Evolutionary conservation across 306 rosid genomes (phyloP), one percentile per base, ranked within the genome.

Genomic region (Luffa acutangula): DNA sequence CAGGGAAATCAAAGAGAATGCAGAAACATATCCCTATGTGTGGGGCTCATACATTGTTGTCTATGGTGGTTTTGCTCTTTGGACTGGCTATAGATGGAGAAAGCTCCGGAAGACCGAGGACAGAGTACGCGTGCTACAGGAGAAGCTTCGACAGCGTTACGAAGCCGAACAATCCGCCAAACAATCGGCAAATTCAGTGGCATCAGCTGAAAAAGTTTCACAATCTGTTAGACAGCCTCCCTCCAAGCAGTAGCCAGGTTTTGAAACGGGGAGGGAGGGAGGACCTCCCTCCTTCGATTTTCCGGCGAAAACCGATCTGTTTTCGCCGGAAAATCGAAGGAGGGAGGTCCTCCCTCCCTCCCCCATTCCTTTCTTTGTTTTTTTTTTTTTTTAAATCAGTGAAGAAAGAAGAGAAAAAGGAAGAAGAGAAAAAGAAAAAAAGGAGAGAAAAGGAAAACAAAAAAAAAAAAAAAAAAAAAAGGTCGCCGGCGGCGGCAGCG

Each of bases 1-100:
- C 80, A 81, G 65, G 76, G 80, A 84, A 84, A 78, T 84, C 72
- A 93, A 82, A 85, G 96, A 92, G 81, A 83, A 92, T 64, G 96
- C 91, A 17, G 90, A 89, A 85, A 80, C 89, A 49, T 93, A 92
- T 81, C 96, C 94, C 33, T 93, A 93, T 46, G 97, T 93, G 25
- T 93, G 97, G 98, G 93, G 79, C 77, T 93, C 97, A 36, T 93
- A 91, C 79, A 84, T 86, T 84, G 84, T 90, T 75, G 97, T 91
- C 60, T 91, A 93, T 64, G 96, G 98, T 81, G 97, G 93, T 78
- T 82, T 90, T 53, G 87, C 62, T 25, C 86, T 93, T 49, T 91
- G 96, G 90, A 21, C 84, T 79, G 67, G 90, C 64, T 93, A 91
- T 84, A 85, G 97, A 82, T 89, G 89, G 89, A 89, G 98, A 82